A percentile compares a stretch with the other conserved stretches of the same genome.
phyloP scores from a whole-genome alignment of 148 eudicot species.

The Rhododendron ferrugineum region DNA sequence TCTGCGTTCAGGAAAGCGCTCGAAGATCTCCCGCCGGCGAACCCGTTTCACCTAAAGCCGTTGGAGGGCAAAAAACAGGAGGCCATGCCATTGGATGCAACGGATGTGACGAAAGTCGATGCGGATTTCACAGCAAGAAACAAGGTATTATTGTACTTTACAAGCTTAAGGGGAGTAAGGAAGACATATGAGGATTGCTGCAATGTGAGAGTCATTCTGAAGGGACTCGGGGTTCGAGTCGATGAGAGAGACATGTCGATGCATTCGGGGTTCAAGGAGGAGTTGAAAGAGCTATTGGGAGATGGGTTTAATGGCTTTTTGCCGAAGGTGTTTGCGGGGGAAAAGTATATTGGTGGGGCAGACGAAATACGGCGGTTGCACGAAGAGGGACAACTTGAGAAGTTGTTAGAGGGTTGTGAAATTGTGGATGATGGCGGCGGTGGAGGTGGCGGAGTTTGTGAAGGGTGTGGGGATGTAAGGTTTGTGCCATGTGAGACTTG shows the following conservation, averaged over 20 bases:
- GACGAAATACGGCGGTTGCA: slow-evolving; percentile 63
- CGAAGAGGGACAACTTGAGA: slow-evolving; percentile 76
- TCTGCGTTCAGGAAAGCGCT: slow-evolving; percentile 59
- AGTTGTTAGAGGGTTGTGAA: slow-evolving; percentile 53
- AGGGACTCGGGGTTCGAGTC: slow-evolving; percentile 51
- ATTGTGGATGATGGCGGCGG: slow-evolving; percentile 28
- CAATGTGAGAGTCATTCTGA: slow-evolving; percentile 58
- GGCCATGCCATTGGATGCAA: slow-evolving; percentile 1
- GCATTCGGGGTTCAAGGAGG: slow-evolving; percentile 85
- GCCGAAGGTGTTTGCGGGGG: slow-evolving; percentile 66
- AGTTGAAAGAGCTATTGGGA: slow-evolving; percentile 57
- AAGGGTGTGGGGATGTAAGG: slow-evolving; percentile 78
- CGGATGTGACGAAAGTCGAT: slow-evolving; percentile 5
- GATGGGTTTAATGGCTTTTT: slow-evolving; percentile 31
- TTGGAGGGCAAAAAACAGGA: slow-evolving; percentile 19
- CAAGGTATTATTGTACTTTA: slow-evolving; percentile 61
- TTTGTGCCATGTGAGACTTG: slow-evolving; percentile 89
- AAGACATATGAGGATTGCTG: slow-evolving; percentile 91
- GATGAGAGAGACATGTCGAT: slow-evolving; percentile 90
- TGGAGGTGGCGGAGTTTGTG: slow-evolving; percentile 38
- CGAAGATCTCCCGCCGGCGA: slow-evolving; percentile 53
- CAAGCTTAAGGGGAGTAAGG: slow-evolving; percentile 85
- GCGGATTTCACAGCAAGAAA: slow-evolving; percentile 21
- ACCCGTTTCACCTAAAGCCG: slow-evolving; percentile 51
- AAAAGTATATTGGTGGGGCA: slow-evolving; percentile 59